Base-by-base conservation (phyloP, 495 filamentous ascomycete genomes). In the Tuber microsphaerosporum region DNA sequence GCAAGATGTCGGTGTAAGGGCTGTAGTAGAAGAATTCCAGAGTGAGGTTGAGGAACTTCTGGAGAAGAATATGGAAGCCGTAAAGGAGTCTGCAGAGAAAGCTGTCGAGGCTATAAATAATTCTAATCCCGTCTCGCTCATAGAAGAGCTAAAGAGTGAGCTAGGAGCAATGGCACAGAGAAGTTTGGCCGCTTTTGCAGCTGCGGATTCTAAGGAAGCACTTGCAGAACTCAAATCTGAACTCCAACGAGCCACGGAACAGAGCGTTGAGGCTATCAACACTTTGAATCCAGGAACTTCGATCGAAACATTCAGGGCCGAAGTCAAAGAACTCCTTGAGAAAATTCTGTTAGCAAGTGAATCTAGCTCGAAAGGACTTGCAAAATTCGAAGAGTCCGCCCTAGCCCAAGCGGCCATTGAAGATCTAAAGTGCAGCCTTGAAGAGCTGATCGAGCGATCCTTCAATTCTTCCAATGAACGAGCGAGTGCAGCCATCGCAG, bases 41-140 rank as follows among this genome's bases (percentile, higher is more conserved):
- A 92, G 94, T 19, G 94, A 98, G 81, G 94, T 98, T 12, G 88
- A 97, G 2, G 93, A 92, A 6, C 97, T 97, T 68, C 65, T 76
- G 70, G 81, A 82, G 44, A 76, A 78, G 69, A 79, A 82, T 61
- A 73, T 61, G 2, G 76, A 94, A 93, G 93, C 8, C 87, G 93
- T 74, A 91, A 97, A 78, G 87, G 88, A 89, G 43, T 81, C 83
- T 45, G 83, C 84, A 43, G 84, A 84, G 41, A 82, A 83, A 17
- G 85, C 86, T 31, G 84, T 85, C 19, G 82, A 83, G 41, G 83
- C 85, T 12, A 85, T 86, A 71, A 87, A 87, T 42, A 74, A 71
- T 44, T 76, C 80, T 51, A 85, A 87, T 70, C 85, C 88, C 6
- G 84, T 85, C 10, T 85, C 86, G 2, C 88, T 87, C 51, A 87